Percentiles rank a stretch among this genome's conserved stretches.
These are phyloP conservation scores for Rubia balearica DNA, from an alignment of 305 asterid species.

Conservation along the genomic window DNA sequence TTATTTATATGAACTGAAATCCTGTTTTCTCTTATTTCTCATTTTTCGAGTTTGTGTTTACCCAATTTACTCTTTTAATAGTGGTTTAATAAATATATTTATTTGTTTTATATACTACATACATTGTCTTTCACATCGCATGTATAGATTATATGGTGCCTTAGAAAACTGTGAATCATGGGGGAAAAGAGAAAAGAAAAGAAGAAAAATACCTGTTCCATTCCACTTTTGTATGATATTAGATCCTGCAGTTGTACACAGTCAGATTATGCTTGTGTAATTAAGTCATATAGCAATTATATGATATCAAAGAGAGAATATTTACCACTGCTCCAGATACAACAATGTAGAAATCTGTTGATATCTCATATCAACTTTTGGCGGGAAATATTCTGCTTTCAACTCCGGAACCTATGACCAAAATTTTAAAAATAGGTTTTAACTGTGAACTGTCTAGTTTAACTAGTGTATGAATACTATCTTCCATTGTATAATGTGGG, in stretches of 20 bases:
- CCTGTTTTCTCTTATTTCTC: background rate
- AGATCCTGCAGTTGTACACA: conserved; percentile 63
- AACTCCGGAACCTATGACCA: conserved; percentile 74
- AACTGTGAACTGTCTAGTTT: background rate
- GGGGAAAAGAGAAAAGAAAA: background rate
- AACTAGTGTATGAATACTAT: background rate
- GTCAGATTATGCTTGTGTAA: conserved; percentile 22
- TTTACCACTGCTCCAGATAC: conserved; percentile 90
- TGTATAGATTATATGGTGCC: background rate
- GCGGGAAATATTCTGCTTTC: conserved; percentile 93
- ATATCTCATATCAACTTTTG: conserved; percentile 87
- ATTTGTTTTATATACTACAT: background rate
- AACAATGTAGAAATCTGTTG: conserved; percentile 84
- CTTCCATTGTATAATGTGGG: background rate
- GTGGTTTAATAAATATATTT: background rate
- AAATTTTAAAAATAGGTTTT: background rate
- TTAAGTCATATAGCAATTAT: conserved; percentile 7
- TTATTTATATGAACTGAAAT: background rate
- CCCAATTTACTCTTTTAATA: background rate
- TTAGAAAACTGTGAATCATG: background rate
- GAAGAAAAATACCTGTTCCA: conserved; percentile 50
- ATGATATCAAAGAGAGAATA: conserved; percentile 10
- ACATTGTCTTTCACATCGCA: background rate
- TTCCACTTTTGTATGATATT: conserved; percentile 49
- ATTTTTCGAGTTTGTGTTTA: no score